Conservation (phyloP, 306 rosid species). For the Cucumis hystrix region DNA sequence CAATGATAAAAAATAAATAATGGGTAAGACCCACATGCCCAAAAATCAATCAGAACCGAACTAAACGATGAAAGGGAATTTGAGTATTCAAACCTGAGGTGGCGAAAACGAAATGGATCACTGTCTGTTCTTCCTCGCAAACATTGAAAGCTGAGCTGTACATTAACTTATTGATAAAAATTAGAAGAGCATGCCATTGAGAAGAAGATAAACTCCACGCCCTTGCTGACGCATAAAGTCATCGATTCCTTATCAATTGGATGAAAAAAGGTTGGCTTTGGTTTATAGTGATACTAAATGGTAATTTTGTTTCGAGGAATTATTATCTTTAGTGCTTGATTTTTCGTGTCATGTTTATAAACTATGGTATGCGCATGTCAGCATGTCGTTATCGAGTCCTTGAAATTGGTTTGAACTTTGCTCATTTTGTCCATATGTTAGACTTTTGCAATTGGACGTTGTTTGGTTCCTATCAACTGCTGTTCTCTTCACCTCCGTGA, state of each 20-base stretch:
- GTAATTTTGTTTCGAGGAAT: not conserved
- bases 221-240: not conserved
- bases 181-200: not conserved
- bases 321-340: not conserved
- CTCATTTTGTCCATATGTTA: too few relatives aligned
- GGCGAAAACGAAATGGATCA: not conserved
- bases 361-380: too few relatives aligned
- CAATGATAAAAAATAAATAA: not conserved
- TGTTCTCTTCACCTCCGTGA: too few relatives aligned
- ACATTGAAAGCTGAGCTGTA: not conserved
- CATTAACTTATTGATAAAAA: not conserved
- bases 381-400: too few relatives aligned
- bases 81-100: not conserved
- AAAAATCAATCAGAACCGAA: not conserved
- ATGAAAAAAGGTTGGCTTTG: not conserved
- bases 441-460: too few relatives aligned
- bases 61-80: not conserved
- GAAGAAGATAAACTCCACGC: not conserved
- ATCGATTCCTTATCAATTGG: not conserved
- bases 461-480: too few relatives aligned
- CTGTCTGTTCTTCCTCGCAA: not conserved
- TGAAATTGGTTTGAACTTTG: too few relatives aligned
- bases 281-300: not conserved
- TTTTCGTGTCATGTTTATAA: too few relatives aligned
- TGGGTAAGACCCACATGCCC: not conserved